These are phyloP conservation scores for Leccinum sublutescens DNA, from an alignment of 768 basidiomycete species.

Conservation along the genomic window DNA sequence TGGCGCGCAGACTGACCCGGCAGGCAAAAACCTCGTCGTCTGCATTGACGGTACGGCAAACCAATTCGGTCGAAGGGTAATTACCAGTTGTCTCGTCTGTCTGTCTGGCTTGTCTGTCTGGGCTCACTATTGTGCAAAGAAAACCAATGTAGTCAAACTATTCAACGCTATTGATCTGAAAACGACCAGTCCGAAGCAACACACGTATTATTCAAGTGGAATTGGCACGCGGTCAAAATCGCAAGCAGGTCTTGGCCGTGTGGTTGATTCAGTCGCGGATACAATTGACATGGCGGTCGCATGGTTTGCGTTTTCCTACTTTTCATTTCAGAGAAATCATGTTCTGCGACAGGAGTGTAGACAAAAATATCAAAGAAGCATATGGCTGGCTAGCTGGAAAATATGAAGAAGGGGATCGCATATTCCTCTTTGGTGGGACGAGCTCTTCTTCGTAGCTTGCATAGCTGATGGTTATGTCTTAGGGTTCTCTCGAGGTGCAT, in stretches of 20 bases:
- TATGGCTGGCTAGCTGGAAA: background rate
- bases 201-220: slow-evolving; percentile 35
- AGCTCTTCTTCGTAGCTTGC: background rate
- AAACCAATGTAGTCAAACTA: background rate
- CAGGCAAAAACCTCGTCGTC: slow-evolving; percentile 15
- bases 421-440: background rate
- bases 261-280: slow-evolving; percentile 8
- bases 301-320: background rate
- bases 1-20: background rate
- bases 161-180: slow-evolving; percentile 9
- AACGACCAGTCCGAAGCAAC: slow-evolving; percentile 16
- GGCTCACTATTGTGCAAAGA: background rate
- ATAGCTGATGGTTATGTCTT: background rate
- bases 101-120: background rate
- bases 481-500: slow-evolving; percentile 2
- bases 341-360: background rate
- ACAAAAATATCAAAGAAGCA: background rate
- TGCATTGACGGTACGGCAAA: background rate
- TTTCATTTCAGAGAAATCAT: background rate
- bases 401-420: background rate
- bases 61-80: background rate
- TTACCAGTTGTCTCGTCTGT: background rate
- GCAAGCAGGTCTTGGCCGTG: slow-evolving; percentile 14
- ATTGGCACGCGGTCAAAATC: slow-evolving; percentile 32
- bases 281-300: slow-evolving; percentile 8